Evolutionary conservation across 441 rosid species (phyloP), one percentile per base, ranked within the genome.

Genomic region (Jatropha multifida): DNA sequence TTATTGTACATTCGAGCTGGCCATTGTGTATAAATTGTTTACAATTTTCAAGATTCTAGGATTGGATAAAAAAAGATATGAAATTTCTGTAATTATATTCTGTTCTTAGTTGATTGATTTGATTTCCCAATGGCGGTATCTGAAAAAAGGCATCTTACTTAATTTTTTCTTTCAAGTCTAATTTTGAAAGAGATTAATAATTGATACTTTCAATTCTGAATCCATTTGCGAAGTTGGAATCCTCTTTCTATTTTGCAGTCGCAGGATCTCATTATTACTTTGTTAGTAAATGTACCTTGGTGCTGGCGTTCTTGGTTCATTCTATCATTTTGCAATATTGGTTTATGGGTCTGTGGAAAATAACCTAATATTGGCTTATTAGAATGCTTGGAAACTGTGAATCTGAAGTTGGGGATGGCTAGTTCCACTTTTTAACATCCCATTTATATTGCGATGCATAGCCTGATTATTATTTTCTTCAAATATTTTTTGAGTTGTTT

Each of bases 61-160:
- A 2, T 23, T 65, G 20, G 38, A 51, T 64, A 4, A 8, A 14
- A 2, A 62, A 52, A 73, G 38, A 4, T 20, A 46, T 41, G 41
- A 38, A 14, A 51, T 64, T 66, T 66, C 27, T 40, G 46, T 11
- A 3, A 17, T 32, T 5, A 27, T 32, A 2, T 67, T 69, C 11
- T 17, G 15, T 32, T 32, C 9, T 58, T 17, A 37, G 77, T 58
- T 58, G 44, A 44, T 75, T 68, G 61, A 68, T 68, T 65, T 23
- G 23, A 49, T 73, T 48, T 46, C 41, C 52, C 9, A 9, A 26
- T 48, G 32, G 48, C 48, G 4, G 18, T 41, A 7, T 10, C 46
- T 26, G 42, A 4, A 7, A 52, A 64, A 42, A 40, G 37, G 75
- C 3, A 37, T 26, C 13, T 76, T 41, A 52, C 44, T 41, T 62